These are phyloP conservation scores for Sphaerulina populicola DNA, from an alignment of 2,329 filamentous ascomycete species.

Conservation along the genomic window DNA sequence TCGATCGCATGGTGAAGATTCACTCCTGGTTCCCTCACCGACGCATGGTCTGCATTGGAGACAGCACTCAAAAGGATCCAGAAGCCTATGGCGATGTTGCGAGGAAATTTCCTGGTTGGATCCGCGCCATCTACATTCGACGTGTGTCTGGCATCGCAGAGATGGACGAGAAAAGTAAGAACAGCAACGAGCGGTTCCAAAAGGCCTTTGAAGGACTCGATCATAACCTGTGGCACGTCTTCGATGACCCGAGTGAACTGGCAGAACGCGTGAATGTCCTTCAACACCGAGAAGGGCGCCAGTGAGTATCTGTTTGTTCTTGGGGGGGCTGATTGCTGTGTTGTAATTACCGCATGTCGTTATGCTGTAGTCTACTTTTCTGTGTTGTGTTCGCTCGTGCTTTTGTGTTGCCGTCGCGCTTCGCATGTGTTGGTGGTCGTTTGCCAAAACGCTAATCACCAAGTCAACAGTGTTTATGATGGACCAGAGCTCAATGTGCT, in stretches of 20 bases:
- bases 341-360: not conserved
- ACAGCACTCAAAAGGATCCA: constrained; percentile 85
- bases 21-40: constrained; percentile 68
- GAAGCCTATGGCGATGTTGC: constrained; percentile 80
- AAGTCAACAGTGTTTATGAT: constrained; percentile 9
- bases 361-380: not conserved
- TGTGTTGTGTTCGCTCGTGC: not conserved
- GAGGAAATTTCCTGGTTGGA: constrained; percentile 62
- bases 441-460: constrained; percentile 8
- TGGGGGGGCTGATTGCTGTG: constrained; percentile 1
- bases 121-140: constrained; percentile 75
- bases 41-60: constrained; percentile 76
- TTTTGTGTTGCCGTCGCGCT: not conserved
- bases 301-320: constrained; percentile 11
- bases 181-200: constrained; percentile 62
- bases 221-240: constrained; percentile 66
- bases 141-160: constrained; percentile 68
- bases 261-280: constrained; percentile 34
- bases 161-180: constrained; percentile 65
- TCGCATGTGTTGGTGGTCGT: not conserved
- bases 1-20: constrained; percentile 68
- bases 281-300: constrained; percentile 12
- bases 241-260: constrained; percentile 64
- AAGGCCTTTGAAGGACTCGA: constrained; percentile 73
- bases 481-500: constrained; percentile 13